Conservation (phyloP, 2,329 filamentous ascomycete genomes). For the Didymella segeticola region DNA sequence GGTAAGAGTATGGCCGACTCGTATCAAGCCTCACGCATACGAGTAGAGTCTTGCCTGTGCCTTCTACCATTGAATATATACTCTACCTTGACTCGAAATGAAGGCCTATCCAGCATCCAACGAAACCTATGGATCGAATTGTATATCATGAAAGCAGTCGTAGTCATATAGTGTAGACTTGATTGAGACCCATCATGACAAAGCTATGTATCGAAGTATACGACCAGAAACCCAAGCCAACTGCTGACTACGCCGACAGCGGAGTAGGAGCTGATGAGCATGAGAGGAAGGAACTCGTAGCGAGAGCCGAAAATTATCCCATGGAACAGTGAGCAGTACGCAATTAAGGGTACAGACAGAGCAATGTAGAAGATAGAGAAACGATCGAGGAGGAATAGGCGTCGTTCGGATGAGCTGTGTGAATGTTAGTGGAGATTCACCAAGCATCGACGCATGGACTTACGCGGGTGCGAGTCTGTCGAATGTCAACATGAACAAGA, state of each 20-base stretch:
- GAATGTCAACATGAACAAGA: slow-evolving; percentile 84
- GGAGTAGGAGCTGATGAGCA: slow-evolving; percentile 96
- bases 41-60: too few relatives aligned
- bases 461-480: slow-evolving; percentile 83
- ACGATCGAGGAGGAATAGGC: slow-evolving; percentile 89
- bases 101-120: not conserved
- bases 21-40: not conserved
- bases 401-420: slow-evolving; percentile 32
- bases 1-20: not conserved
- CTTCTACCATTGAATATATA: too few relatives aligned
- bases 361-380: slow-evolving; percentile 90
- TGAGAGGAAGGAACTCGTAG: slow-evolving; percentile 90
- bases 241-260: slow-evolving; percentile 94
- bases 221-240: slow-evolving; percentile 92
- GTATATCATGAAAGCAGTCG: not conserved
- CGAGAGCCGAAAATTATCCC: slow-evolving; percentile 79
- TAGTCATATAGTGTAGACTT: not conserved
- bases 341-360: slow-evolving; percentile 84
- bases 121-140: not conserved
- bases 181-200: not conserved
- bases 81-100: not conserved
- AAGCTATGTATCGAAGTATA: slow-evolving; percentile 69
- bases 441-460: slow-evolving; percentile 34
- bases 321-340: slow-evolving; percentile 87
- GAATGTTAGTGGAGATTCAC: slow-evolving; percentile 20